Conservation (phyloP, 2,329 filamentous ascomycete genomes). For the Mollisiaceae sp. region DNA sequence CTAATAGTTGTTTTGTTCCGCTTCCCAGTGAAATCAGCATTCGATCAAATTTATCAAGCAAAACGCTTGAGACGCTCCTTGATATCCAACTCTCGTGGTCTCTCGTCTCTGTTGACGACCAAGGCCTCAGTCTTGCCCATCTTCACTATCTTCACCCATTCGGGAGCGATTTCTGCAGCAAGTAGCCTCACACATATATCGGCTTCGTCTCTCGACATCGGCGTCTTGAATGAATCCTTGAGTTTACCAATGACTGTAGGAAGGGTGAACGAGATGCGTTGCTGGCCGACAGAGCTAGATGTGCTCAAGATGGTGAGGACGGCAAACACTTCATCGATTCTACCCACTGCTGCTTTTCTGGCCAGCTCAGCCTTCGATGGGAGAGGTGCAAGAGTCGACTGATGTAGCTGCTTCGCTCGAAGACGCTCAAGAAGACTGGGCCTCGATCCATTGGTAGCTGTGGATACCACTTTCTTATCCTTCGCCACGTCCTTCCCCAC, state of each 20-base stretch:
- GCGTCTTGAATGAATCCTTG: constrained; percentile 63
- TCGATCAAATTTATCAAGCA: not conserved
- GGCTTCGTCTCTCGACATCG: constrained; percentile 54
- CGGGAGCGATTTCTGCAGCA: constrained; percentile 51
- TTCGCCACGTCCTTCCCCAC: constrained; percentile 53
- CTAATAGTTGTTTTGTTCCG: not conserved
- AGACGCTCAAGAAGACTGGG: constrained; percentile 78
- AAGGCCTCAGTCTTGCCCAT: constrained; percentile 51
- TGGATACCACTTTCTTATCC: constrained; percentile 44
- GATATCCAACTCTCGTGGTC: constrained; percentile 36
- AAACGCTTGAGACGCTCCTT: constrained; percentile 34
- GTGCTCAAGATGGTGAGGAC: constrained; percentile 70
- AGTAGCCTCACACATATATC: constrained; percentile 53
- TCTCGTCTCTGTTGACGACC: constrained; percentile 48
- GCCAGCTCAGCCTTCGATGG: constrained; percentile 60
- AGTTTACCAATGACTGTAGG: constrained; percentile 66
- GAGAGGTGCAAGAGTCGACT: constrained; percentile 50
- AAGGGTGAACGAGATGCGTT: constrained; percentile 69
- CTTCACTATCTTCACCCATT: constrained; percentile 55
- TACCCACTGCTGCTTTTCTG: constrained; percentile 68
- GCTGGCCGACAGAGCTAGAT: constrained; percentile 55
- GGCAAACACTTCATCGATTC: constrained; percentile 70
- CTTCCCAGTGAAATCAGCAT: not conserved
- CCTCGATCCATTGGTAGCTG: constrained; percentile 46
- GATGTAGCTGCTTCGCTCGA: constrained; percentile 68